Percentiles rank a stretch among this genome's conserved stretches.
Conservation (phyloP, 305 asterid genomes). For the Salvia sclarea region DNA sequence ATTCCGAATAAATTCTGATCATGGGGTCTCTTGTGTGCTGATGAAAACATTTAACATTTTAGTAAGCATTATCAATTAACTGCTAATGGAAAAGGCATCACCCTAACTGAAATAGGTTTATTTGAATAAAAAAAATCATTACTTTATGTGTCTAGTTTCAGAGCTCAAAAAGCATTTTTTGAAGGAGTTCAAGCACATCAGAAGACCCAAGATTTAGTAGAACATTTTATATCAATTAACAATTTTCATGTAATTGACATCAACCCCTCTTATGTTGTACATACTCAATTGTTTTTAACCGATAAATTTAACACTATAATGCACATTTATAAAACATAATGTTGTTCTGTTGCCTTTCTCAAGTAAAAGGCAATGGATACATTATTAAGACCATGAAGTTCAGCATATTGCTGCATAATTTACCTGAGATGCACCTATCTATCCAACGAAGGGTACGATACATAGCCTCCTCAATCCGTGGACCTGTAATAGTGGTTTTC, state of each 20-base stretch:
- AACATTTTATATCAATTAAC: neutral
- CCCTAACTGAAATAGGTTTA: conserved; percentile 2
- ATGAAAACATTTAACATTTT: conserved; percentile 35
- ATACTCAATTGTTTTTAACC: neutral
- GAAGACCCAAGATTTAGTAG: neutral
- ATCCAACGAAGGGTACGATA: conserved; percentile 99
- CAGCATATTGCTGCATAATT: conserved; percentile 21
- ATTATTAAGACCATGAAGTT: conserved; percentile 7
- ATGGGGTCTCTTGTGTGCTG: conserved; percentile 94
- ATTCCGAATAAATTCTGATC: conserved; percentile 97
- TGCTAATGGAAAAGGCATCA: conserved; percentile 24
- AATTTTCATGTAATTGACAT: neutral
- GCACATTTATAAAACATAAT: neutral
- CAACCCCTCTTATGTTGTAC: neutral
- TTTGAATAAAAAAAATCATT: neutral
- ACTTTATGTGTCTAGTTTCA: neutral
- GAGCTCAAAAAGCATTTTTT: conserved; percentile 8
- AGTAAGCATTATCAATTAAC: conserved; percentile 8
- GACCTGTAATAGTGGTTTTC: conserved; percentile 94
- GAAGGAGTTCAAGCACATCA: conserved; percentile 4
- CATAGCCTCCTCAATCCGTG: conserved; percentile 97
- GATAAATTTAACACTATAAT: neutral
- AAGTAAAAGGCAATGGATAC: conserved; percentile 17
- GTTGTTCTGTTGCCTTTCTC: conserved; percentile 15
- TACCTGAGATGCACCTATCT: conserved; percentile 97